Base-by-base conservation (phyloP, 768 basidiomycete species). In the Podaxis pistillaris region DNA sequence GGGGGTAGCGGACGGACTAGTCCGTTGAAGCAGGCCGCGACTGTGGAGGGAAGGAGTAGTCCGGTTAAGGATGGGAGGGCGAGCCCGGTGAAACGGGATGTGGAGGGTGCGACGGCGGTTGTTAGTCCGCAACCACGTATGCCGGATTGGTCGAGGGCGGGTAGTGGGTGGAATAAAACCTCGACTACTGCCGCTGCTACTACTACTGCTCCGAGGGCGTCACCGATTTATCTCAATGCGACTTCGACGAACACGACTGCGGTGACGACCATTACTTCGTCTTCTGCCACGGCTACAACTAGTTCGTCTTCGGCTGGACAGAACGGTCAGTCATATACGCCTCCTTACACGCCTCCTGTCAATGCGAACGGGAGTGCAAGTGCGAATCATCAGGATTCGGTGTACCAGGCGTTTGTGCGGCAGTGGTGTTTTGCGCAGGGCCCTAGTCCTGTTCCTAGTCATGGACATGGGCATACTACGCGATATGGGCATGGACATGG, bases 381-480 rank as follows among this genome's bases (percentile, higher is more conserved):
- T 12, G 58, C 64, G 6, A 52, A 54, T 22, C 65, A 67, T 19
- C 68, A 67, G 49, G 79, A 77, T 19, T 71, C 73, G 9, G 64
- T 78, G 15, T 88, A 88, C 67, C 81, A 87, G 58, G 85, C 86
- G 24, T 84, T 89, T 63, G 82, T 89, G 55, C 68, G 76, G 59
- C 83, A 86, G 69, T 89, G 88, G 88, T 89, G 88, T 71, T 89
- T 89, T 71, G 86, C 86, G 7, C 79, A 82, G 66, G 75, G 72
- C n/a, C 73, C 76, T 6, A 41, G 59, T 41, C 51, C 51, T 53
- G 19, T 30, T 28, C 24, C 19, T 33, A 22, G 58, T 24, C 36
- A 50, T n/a, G 47, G 17, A 11, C 47, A 49, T 24, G 19, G 19
- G 19, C 47, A 4, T 24, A 22, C 19, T 59, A 36, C 11, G 44